Evolutionary conservation across 768 basidiomycete species (phyloP).

Genomic region (Leccinum arenicola): DNA sequence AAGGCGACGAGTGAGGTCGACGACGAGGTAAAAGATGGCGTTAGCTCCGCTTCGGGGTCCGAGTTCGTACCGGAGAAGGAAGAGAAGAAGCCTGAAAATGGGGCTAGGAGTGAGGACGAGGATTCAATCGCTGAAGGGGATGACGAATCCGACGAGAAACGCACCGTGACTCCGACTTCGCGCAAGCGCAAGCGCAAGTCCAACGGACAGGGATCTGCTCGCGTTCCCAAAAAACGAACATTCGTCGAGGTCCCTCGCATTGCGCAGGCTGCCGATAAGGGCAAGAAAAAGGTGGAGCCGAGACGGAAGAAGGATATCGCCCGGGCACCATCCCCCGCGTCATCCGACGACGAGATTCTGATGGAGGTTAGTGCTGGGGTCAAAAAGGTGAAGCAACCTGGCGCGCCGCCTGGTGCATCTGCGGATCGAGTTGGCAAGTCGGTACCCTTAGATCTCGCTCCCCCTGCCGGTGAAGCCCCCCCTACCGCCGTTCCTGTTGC

Average conservation of each 20-base stretch:
- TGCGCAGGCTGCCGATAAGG: not conserved
- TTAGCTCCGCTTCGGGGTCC: not conserved
- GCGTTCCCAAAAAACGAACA: not conserved
- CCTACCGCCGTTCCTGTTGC: not conserved
- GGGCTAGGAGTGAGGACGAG: not conserved
- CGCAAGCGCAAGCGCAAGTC: not conserved
- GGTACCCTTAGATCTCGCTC: not conserved
- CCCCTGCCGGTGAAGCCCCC: not conserved
- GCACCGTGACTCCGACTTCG: not conserved
- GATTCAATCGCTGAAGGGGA: not conserved
- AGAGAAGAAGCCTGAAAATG: not conserved
- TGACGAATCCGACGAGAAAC: not conserved
- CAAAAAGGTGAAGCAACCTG: no score
- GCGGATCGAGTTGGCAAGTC: no score
- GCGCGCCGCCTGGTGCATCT: no score
- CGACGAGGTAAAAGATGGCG: not conserved
- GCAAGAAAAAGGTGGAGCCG: not conserved
- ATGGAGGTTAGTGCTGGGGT: no score
- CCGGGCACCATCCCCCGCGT: no score
- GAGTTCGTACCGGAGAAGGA: not conserved
- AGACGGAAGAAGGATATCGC: not conserved
- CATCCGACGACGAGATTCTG: no score
- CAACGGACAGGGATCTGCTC: not conserved
- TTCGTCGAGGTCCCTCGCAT: not conserved
- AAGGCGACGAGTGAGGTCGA: not conserved